Percentiles rank a stretch among this genome's conserved stretches.
These are phyloP conservation scores for Acer yangbiense DNA, from an alignment of 345 rosid species.

Conservation along the genomic window DNA sequence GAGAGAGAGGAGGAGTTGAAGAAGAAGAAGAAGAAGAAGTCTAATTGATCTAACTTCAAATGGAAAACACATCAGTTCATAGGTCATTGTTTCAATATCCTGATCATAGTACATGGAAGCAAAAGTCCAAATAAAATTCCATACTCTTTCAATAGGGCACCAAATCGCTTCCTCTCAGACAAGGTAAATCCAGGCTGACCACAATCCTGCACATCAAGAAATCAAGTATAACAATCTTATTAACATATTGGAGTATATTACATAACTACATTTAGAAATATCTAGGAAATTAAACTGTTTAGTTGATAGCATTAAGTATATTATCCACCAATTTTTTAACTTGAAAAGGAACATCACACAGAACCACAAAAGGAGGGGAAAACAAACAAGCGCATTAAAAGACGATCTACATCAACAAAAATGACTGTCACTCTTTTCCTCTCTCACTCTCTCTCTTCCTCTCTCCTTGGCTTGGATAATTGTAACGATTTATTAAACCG, in stretches of 20 bases:
- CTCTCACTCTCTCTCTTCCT: not conserved
- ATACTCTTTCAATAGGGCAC: constrained; percentile 73
- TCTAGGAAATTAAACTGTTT: not conserved
- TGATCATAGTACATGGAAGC: not conserved
- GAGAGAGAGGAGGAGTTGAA: not conserved
- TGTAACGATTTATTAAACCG: not conserved
- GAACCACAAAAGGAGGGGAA: not conserved
- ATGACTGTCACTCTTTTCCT: not conserved
- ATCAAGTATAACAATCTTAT: constrained; percentile 16
- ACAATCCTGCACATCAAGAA: constrained; percentile 56
- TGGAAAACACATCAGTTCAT: not conserved
- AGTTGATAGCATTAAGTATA: not conserved
- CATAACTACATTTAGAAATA: not conserved
- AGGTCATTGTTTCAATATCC: constrained; percentile 11
- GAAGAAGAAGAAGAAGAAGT: not conserved
- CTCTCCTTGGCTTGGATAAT: not conserved
- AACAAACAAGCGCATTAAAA: not conserved
- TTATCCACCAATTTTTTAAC: not conserved
- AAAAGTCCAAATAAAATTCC: constrained; percentile 17
- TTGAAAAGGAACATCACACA: not conserved
- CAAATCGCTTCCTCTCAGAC: constrained; percentile 89
- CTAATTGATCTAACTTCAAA: not conserved
- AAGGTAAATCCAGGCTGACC: constrained; percentile 98
- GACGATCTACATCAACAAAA: not conserved
- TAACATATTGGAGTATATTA: not conserved